These are phyloP conservation scores for Eleusine indica DNA, from an alignment of 176 grass and related monocot species.

Conservation along the genomic window DNA sequence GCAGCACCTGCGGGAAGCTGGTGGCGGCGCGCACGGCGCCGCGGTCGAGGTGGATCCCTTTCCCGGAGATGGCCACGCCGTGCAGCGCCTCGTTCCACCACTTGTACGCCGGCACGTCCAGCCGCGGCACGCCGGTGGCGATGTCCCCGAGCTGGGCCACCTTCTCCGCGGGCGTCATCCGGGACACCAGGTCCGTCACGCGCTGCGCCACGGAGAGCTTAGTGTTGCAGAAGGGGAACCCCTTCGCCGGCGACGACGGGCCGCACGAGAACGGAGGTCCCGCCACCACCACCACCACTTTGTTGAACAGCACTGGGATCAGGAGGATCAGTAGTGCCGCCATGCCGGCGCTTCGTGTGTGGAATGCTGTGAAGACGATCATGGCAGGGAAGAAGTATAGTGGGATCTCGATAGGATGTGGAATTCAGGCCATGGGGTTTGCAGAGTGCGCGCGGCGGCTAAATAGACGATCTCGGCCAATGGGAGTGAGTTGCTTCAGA, in stretches of 20 bases:
- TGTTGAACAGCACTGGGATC: not conserved
- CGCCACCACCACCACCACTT: not conserved
- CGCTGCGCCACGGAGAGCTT: slow-evolving; percentile 27
- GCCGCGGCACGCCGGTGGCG: slow-evolving; percentile 38
- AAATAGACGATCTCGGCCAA: slow-evolving; percentile 15
- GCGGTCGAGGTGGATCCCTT: slow-evolving; percentile 40
- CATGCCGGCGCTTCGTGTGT: too few relatives aligned
- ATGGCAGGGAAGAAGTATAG: slow-evolving; percentile 17
- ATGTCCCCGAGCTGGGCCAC: slow-evolving; percentile 56
- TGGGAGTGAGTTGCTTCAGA: not conserved
- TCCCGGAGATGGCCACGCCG: slow-evolving; percentile 66
- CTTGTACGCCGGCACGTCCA: slow-evolving; percentile 64
- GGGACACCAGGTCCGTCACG: slow-evolving; percentile 60
- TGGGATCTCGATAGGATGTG: not conserved
- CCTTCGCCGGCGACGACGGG: not conserved
- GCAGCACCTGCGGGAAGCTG: slow-evolving; percentile 80
- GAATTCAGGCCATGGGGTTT: not conserved
- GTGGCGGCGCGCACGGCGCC: slow-evolving; percentile 48
- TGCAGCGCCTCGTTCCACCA: slow-evolving; percentile 89
- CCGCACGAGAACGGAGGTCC: slow-evolving; percentile 61
- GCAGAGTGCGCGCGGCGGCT: not conserved
- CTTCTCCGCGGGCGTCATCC: slow-evolving; percentile 64
- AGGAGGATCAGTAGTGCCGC: too few relatives aligned
- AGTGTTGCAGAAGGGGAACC: slow-evolving; percentile 51
- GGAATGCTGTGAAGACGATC: not conserved